phyloP scores from a whole-genome alignment of 2,329 filamentous ascomycete species.

The Scedosporium apiospermum region DNA sequence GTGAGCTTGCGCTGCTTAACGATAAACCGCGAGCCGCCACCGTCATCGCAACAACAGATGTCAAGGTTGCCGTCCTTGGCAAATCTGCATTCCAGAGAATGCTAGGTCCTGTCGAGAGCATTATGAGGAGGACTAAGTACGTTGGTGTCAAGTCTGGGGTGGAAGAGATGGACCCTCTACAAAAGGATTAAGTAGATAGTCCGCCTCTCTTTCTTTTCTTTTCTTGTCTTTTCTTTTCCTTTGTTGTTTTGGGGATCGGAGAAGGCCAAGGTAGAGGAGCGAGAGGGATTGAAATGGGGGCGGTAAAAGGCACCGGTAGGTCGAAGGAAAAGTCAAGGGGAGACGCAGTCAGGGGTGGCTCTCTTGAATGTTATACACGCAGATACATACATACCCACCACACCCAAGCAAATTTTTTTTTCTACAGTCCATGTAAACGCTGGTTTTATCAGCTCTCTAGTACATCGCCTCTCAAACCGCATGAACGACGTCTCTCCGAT shows the following conservation, averaged over 20 bases:
- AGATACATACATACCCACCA: conserved; percentile 1
- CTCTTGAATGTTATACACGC: background rate
- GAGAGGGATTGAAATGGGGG: background rate
- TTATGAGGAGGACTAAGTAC: conserved; percentile 74
- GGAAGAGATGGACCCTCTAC: conserved; percentile 59
- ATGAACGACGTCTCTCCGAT: too few relatives aligned
- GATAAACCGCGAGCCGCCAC: conserved; percentile 89
- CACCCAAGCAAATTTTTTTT: background rate
- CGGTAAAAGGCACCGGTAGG: background rate
- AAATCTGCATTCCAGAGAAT: conserved; percentile 93
- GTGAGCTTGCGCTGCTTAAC: conserved; percentile 86
- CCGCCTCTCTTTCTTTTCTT: background rate
- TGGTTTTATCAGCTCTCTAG: too few relatives aligned
- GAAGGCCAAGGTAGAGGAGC: background rate
- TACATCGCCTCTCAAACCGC: too few relatives aligned
- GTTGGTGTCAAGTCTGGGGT: conserved; percentile 50
- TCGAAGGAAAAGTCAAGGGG: background rate
- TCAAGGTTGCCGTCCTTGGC: conserved; percentile 86
- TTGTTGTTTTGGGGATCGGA: background rate
- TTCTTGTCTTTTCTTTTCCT: background rate
- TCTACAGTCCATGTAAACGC: background rate
- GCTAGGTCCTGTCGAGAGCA: conserved; percentile 84
- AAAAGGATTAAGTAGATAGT: conserved; percentile 18
- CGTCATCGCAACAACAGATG: conserved; percentile 71
- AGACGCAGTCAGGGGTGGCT: background rate